Percentiles rank a stretch among this genome's conserved stretches.
Evolutionary conservation across 805 yeast genomes (phyloP).

Genomic region (Nakazawaea ishiwadae): DNA sequence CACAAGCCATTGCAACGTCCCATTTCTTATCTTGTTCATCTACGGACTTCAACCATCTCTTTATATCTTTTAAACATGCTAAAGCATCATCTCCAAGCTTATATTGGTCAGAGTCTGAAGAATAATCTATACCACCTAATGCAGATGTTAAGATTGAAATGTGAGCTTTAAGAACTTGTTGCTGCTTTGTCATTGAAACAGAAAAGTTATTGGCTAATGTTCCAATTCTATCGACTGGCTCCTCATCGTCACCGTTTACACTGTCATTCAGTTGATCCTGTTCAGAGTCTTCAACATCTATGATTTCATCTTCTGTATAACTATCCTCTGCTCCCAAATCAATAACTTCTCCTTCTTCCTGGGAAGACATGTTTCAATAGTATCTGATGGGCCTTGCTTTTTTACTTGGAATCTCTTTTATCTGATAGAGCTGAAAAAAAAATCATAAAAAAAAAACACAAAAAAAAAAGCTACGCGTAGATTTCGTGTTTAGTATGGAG

Average conservation of each 20-base stretch:
- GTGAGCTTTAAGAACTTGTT: constrained; percentile 55
- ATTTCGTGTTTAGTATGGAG: too few relatives aligned
- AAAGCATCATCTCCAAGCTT: constrained; percentile 83
- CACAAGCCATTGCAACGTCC: constrained; percentile 86
- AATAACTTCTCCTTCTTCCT: neutral
- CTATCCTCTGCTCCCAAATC: neutral
- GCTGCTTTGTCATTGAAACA: constrained; percentile 5
- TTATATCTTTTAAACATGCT: constrained; percentile 82
- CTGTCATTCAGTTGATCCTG: neutral
- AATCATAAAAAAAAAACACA: too few relatives aligned
- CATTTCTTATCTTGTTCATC: constrained; percentile 68
- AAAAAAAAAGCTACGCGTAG: neutral
- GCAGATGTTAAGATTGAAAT: constrained; percentile 82
- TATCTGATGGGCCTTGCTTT: too few relatives aligned
- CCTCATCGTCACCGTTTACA: neutral
- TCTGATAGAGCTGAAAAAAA: neutral
- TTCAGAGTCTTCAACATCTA: neutral
- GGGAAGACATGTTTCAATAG: too few relatives aligned
- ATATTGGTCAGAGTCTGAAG: constrained; percentile 44
- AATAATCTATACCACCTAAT: constrained; percentile 82
- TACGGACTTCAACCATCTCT: constrained; percentile 80
- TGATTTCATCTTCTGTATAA: neutral
- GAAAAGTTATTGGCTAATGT: neutral
- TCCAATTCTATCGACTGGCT: constrained; percentile 1
- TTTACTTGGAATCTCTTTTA: too few relatives aligned